Percentiles rank a stretch among this genome's conserved stretches.
These are phyloP conservation scores for Graphilbum ipis-grandicollis DNA, from an alignment of 2,329 filamentous ascomycete species.

Conservation along the genomic window DNA sequence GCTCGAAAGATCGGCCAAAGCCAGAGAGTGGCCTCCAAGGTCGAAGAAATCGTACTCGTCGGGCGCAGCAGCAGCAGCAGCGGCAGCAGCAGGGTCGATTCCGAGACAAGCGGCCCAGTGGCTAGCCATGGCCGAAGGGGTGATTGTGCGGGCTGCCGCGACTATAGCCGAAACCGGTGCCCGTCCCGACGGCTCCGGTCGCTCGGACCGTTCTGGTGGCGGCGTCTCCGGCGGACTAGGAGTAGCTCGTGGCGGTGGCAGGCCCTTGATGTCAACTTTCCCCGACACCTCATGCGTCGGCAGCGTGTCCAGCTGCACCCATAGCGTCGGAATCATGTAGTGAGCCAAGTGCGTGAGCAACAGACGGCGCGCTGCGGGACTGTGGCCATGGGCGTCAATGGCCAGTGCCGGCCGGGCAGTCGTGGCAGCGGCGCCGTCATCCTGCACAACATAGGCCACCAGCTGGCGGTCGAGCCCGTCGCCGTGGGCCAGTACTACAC, in stretches of 20 bases:
- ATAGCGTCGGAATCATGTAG: constrained; percentile 69
- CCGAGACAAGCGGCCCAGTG: constrained; percentile 57
- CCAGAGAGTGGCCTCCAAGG: constrained; percentile 60
- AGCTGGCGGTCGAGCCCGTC: constrained; percentile 61
- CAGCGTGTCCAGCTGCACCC: constrained; percentile 54
- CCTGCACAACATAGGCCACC: constrained; percentile 53
- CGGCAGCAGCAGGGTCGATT: constrained; percentile 26
- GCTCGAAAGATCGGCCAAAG: constrained; percentile 60
- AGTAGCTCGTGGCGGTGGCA: no score
- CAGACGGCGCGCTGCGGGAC: constrained; percentile 46
- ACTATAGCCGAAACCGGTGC: constrained; percentile 3
- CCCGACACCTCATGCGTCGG: constrained; percentile 67
- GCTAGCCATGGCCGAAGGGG: constrained; percentile 48
- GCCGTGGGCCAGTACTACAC: constrained; percentile 55
- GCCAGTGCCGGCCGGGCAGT: constrained; percentile 42
- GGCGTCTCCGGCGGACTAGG: constrained; percentile 26
- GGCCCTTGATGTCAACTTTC: constrained; percentile 55
- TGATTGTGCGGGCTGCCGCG: constrained; percentile 35
- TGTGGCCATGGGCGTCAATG: constrained; percentile 55
- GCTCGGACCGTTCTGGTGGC: constrained; percentile 18
- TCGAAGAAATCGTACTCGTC: constrained; percentile 67
- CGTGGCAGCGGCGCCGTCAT: no score
- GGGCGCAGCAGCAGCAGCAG: constrained; percentile 45
- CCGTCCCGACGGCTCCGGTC: no score
- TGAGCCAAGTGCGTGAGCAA: constrained; percentile 53